These are phyloP conservation scores for Obba rivulosa DNA, from an alignment of 768 basidiomycete genomes.

Conservation along the genomic window DNA sequence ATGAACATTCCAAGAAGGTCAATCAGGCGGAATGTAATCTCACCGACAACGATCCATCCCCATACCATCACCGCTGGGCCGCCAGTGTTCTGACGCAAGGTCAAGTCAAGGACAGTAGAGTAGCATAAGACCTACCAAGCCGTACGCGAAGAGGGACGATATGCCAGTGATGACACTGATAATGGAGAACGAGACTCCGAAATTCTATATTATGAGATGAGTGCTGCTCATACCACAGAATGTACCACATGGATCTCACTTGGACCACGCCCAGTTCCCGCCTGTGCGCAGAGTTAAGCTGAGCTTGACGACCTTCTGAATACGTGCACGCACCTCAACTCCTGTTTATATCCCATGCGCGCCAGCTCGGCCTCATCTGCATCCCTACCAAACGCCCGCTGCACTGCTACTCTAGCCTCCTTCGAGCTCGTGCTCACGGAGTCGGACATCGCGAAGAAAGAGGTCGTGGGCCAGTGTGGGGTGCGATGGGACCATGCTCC, in stretches of 20 bases:
- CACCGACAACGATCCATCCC: constrained; percentile 65
- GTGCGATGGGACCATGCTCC: no score
- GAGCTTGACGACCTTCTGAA: neutral
- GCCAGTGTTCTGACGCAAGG: constrained; percentile 54
- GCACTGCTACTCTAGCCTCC: neutral
- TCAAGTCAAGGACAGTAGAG: neutral
- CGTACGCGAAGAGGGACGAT: constrained; percentile 64
- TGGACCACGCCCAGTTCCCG: constrained; percentile 61
- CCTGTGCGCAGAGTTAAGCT: constrained; percentile 24
- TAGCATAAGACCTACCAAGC: constrained; percentile 41
- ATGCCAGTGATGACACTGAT: constrained; percentile 73
- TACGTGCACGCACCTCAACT: constrained; percentile 44
- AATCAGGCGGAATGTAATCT: constrained; percentile 15
- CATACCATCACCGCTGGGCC: constrained; percentile 76
- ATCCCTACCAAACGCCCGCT: constrained; percentile 2
- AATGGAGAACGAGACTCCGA: constrained; percentile 72
- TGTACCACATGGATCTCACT: constrained; percentile 31
- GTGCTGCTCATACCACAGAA: neutral
- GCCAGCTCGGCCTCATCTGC: constrained; percentile 60
- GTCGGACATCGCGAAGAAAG: constrained; percentile 7
- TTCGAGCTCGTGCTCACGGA: constrained; percentile 1
- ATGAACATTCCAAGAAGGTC: neutral
- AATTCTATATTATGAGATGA: constrained; percentile 41
- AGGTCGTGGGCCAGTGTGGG: neutral
- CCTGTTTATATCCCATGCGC: constrained; percentile 70